Conservation (phyloP, 169 alveolate species). For the Eimeria falciformis region DNA sequence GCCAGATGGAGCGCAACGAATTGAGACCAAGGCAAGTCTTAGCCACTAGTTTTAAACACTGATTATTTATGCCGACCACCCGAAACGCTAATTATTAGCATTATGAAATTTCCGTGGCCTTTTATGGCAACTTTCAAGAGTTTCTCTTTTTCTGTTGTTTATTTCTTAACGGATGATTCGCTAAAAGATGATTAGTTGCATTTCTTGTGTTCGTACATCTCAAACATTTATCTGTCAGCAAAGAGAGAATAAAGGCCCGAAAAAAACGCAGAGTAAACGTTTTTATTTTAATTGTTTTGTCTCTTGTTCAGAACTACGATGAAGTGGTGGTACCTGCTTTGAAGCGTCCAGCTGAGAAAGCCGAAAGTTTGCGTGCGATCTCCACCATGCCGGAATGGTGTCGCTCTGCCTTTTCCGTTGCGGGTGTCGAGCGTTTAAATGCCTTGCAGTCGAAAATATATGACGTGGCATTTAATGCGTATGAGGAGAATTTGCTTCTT, state of each 20-base stretch:
- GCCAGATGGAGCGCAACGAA: slow-evolving; percentile 95
- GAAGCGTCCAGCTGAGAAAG: slow-evolving; percentile 64
- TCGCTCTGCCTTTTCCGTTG: slow-evolving; percentile 91
- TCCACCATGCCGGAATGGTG: slow-evolving; percentile 97
- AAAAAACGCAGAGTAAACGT: too few relatives aligned
- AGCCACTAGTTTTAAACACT: too few relatives aligned
- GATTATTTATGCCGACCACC: too few relatives aligned
- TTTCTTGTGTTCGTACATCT: too few relatives aligned
- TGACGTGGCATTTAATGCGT: slow-evolving; percentile 94
- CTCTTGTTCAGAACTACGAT: slow-evolving; percentile 80
- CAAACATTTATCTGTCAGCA: too few relatives aligned
- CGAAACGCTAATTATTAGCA: too few relatives aligned
- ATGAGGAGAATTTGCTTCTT: slow-evolving; percentile 96
- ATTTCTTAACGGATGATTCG: too few relatives aligned
- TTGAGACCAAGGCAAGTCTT: slow-evolving; percentile 89
- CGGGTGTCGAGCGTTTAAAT: slow-evolving; percentile 89
- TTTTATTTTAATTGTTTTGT: not conserved
- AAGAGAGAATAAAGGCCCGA: too few relatives aligned
- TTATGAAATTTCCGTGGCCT: too few relatives aligned
- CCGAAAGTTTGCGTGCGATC: slow-evolving; percentile 53
- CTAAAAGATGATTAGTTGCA: too few relatives aligned
- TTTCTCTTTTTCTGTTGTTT: too few relatives aligned
- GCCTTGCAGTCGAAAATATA: slow-evolving; percentile 96
- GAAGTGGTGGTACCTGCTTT: slow-evolving; percentile 90
- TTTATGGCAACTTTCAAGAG: too few relatives aligned